Base-by-base conservation (phyloP, 331 rosid species). In the Dryas integrifolia region DNA sequence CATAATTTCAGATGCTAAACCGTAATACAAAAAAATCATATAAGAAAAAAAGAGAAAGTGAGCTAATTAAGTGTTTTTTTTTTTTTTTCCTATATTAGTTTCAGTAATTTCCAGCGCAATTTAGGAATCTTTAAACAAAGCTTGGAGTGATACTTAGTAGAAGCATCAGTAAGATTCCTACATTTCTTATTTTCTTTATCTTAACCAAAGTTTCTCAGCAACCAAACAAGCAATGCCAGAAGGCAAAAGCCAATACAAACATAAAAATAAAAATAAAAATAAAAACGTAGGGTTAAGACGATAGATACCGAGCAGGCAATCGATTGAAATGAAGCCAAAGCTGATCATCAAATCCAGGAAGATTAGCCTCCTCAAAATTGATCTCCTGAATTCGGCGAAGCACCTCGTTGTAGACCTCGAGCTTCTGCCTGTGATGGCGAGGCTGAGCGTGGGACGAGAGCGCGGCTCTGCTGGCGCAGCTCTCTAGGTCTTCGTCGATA, bases 291-390 rank as follows among this genome's bases (percentile, higher is more conserved):
- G 82, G 74, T 55, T 60, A 43, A 82, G 58, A 26, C 6, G 68
- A 72, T 69, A 95, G 68, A 73, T 71, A 95, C 99, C 98, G 81
- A 65, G 98, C 88, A 63, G 99, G 96, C 35, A 95, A 90, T 57
- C 99, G 99, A 78, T 88, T 88, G 86, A 95, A 95, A 78, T 95
- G 99, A 63, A 92, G 93, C 97, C 98, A 95, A 0, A 92, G 92
- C 76, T 87, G 92, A 77, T 90, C 92, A 66, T 95, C 98, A 83
- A 95, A 95, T 63, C 92, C 98, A 15, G 89, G 96, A 65, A 86
- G 88, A 78, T 74, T 63, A 0, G 97, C 96, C 70, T 88, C 96
- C 43, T 83, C 89, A 46, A 68, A 87, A 85, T 92, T 77, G 18
- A 71, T 84, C 0, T 92, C 96, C 51, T 82, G 98, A 49, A 92